These are phyloP conservation scores for Ophiostoma novo-ulmi DNA, from an alignment of 2,329 filamentous ascomycete species.

Conservation along the genomic window DNA sequence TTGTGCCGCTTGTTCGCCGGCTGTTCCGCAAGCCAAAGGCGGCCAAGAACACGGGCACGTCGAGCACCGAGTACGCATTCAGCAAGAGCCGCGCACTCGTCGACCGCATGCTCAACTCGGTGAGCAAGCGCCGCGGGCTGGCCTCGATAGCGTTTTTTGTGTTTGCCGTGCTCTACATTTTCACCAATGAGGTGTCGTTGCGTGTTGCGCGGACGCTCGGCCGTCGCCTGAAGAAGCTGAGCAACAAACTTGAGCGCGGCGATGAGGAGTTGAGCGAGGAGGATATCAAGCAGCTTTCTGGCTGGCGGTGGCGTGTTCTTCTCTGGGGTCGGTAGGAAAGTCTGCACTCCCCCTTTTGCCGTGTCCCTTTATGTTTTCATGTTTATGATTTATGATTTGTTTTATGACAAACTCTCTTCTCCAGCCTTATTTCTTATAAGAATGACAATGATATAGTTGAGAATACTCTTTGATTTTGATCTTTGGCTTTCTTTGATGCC, in stretches of 20 bases:
- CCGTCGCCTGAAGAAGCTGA: constrained; percentile 46
- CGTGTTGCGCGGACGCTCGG: constrained; percentile 50
- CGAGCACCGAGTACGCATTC: constrained; percentile 53
- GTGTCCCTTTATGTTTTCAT: background rate
- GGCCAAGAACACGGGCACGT: constrained; percentile 39
- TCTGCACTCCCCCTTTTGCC: background rate
- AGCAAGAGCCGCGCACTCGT: constrained; percentile 47
- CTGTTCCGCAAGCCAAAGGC: constrained; percentile 43
- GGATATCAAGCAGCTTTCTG: constrained; percentile 47
- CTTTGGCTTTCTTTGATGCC: background rate
- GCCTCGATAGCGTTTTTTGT: constrained; percentile 51
- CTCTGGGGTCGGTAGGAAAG: constrained; percentile 37
- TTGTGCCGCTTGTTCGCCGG: constrained; percentile 48
- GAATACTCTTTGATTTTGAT: background rate
- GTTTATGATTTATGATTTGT: background rate
- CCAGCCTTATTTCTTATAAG: background rate
- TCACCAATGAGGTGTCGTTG: constrained; percentile 54
- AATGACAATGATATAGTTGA: background rate
- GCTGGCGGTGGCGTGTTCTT: constrained; percentile 55
- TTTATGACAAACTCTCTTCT: background rate
- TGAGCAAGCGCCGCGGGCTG: constrained; percentile 42
- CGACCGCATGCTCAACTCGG: constrained; percentile 43
- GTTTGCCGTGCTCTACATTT: constrained; percentile 53
- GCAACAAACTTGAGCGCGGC: constrained; percentile 44
- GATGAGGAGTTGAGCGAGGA: constrained; percentile 43